phyloP scores from a whole-genome alignment of 2,329 filamentous ascomycete species.

The Claviceps humidiphila region DNA sequence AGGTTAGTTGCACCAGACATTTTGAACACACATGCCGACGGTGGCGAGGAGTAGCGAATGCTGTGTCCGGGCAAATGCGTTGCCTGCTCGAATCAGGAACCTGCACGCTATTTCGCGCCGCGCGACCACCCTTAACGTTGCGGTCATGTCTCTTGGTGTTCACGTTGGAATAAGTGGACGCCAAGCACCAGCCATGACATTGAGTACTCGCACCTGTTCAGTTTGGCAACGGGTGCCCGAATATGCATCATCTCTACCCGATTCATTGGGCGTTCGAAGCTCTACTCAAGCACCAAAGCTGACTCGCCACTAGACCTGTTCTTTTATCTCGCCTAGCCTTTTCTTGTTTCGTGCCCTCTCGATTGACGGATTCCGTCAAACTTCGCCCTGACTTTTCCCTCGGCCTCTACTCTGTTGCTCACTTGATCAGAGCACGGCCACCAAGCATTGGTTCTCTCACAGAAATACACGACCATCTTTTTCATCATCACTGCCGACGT shows the following conservation, averaged over 20 bases:
- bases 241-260: not conserved
- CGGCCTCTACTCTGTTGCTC: not conserved
- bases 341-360: not conserved
- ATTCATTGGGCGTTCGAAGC: too few species aligned
- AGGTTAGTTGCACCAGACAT: constrained; percentile 1
- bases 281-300: not conserved
- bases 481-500: constrained; percentile 3
- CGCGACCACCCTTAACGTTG: not conserved
- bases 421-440: not conserved
- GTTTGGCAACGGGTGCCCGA: not conserved
- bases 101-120: not conserved
- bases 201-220: not conserved
- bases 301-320: not conserved
- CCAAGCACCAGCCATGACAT: not conserved
- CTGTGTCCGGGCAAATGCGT: not conserved
- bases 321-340: not conserved
- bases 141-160: not conserved
- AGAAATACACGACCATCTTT: not conserved
- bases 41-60: not conserved
- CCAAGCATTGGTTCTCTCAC: not conserved
- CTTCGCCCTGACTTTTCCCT: not conserved
- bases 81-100: not conserved
- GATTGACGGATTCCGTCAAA: not conserved
- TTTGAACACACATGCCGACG: not conserved
- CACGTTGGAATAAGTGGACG: not conserved